Evolutionary conservation across 805 yeast species (phyloP).

Genomic region (Schwanniomyces sp.): DNA sequence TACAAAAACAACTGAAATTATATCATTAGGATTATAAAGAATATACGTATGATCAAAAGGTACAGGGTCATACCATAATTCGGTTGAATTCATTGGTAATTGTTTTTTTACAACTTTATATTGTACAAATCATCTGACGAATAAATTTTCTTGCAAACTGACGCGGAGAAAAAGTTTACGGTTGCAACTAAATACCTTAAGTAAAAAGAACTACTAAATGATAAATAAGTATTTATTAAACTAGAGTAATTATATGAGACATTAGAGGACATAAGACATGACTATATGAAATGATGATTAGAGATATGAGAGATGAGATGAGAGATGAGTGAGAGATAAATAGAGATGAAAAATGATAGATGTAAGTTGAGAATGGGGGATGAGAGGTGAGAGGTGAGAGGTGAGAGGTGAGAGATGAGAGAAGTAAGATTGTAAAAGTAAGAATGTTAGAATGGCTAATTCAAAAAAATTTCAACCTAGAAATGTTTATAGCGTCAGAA

Average conservation of each 20-base stretch:
- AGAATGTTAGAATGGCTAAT: not conserved
- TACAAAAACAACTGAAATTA: slow-evolving; percentile 60
- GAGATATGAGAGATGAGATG: slow-evolving; percentile 4
- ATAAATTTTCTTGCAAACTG: not conserved
- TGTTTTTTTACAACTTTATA: not conserved
- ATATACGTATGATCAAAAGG: slow-evolving; percentile 90
- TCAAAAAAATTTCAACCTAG: slow-evolving; percentile 1
- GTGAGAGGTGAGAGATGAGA: slow-evolving; percentile 4
- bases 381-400: slow-evolving; percentile 8
- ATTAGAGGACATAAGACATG: slow-evolving; percentile 12
- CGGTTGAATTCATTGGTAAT: not conserved
- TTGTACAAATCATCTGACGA: not conserved
- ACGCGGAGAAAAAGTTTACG: not conserved
- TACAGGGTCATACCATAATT: slow-evolving; percentile 26
- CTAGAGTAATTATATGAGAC: slow-evolving; percentile 3
- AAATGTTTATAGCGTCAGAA: not conserved
- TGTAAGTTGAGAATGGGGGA: slow-evolving; percentile 5
- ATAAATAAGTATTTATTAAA: not conserved
- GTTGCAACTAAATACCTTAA: not conserved
- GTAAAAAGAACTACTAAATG: not conserved
- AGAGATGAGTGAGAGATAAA: slow-evolving; percentile 5
- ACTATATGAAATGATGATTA: slow-evolving; percentile 2
- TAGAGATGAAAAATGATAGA: slow-evolving; percentile 8
- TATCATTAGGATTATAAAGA: slow-evolving; percentile 68
- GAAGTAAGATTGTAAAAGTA: slow-evolving; percentile 2